Evolutionary conservation across 2,329 filamentous ascomycete genomes (phyloP), one percentile per base, ranked within the genome.

Genomic region (Talaromyces piceae): DNA sequence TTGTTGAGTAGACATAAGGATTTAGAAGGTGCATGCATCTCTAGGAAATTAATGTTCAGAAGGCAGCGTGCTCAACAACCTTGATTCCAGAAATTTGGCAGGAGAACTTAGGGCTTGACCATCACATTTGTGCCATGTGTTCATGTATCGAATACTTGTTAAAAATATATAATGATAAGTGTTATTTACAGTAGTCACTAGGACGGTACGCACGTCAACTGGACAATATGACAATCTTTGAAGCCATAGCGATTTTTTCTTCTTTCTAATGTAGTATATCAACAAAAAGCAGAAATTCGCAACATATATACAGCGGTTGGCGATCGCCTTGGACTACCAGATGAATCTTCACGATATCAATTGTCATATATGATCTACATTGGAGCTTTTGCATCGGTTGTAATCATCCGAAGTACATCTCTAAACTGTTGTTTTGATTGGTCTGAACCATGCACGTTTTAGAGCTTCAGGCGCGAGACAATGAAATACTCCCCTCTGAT

Each of bases 221-320:
- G n/a, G n/a, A n/a, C n/a, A n/a, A n/a, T n/a, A 95, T 93, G 62
- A 90, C 90, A 67, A 95, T 81, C 78, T 88, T 94, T 71, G 87
- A 87, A 75, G 87, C 88, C 88, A 94, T 41, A 20, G n/a, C 13
- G 20, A 13, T 30, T 30, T n/a, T n/a, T n/a, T n/a, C n/a, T n/a
- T n/a, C n/a, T n/a, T n/a, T n/a, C n/a, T n/a, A n/a, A n/a, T n/a
- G n/a, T n/a, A n/a, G n/a, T n/a, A n/a, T n/a, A n/a, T n/a, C n/a
- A n/a, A n/a, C n/a, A n/a, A n/a, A n/a, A n/a, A n/a, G n/a, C n/a
- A n/a, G n/a, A n/a, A n/a, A n/a, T n/a, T n/a, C n/a, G n/a, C n/a
- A n/a, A n/a, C n/a, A n/a, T n/a, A n/a, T n/a, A n/a, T n/a, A n/a
- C n/a, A n/a, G n/a, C n/a, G n/a, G n/a, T n/a, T n/a, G n/a, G n/a